Conservation (phyloP, 352 stramenopile species). For the Blastocystis sp. region DNA sequence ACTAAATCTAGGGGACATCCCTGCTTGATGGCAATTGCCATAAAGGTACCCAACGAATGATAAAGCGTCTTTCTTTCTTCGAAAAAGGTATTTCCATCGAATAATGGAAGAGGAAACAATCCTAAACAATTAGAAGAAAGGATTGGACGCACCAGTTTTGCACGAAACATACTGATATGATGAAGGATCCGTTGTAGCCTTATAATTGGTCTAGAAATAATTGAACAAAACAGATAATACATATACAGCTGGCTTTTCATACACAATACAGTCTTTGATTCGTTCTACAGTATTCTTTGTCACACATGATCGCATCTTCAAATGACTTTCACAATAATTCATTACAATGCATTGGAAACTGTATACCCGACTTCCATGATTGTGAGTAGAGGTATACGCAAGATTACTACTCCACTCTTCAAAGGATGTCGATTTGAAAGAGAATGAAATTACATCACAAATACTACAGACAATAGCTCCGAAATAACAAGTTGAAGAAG, state of each 20-base stretch:
- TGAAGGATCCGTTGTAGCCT: too few species aligned
- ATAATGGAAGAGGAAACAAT: not conserved
- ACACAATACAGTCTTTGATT: not conserved
- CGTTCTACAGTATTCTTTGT: not conserved
- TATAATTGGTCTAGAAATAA: too few species aligned
- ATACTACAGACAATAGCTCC: not conserved
- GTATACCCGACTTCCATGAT: too few species aligned
- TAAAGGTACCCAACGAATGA: not conserved
- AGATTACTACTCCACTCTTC: too few species aligned
- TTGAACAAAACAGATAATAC: not conserved
- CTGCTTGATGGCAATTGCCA: conserved; percentile 7
- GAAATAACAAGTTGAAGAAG: not conserved
- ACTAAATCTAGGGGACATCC: not conserved
- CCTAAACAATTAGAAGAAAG: not conserved
- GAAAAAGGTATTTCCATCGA: not conserved
- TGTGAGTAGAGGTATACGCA: too few species aligned
- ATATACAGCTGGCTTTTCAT: not conserved
- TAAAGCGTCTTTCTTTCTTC: conserved; percentile 9
- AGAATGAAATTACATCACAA: not conserved
- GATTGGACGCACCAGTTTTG: too few species aligned
- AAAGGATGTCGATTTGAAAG: too few species aligned
- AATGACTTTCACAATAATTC: not conserved
- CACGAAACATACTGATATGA: too few species aligned
- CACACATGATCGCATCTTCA: not conserved
- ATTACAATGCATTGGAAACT: not conserved